Percentiles rank a stretch among this genome's conserved stretches.
Conservation (phyloP, 2,329 filamentous ascomycete genomes). For the Acephala macrosclerotiorum region DNA sequence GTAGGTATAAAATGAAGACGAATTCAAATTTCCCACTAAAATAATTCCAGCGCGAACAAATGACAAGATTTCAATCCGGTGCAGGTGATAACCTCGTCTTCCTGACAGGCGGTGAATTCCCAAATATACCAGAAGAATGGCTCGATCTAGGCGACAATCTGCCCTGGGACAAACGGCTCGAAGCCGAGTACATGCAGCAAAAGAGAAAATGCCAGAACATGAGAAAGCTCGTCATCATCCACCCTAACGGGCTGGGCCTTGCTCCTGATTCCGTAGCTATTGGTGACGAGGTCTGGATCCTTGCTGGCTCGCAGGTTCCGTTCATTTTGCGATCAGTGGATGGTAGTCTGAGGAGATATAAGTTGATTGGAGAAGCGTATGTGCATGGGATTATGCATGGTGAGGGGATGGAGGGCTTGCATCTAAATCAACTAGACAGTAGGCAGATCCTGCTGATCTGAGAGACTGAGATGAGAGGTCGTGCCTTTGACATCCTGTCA, state of each 20-base stretch:
- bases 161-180: background rate
- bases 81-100: background rate
- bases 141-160: background rate
- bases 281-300: background rate
- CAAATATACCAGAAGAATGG: background rate
- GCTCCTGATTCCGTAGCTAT: background rate
- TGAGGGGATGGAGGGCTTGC: background rate
- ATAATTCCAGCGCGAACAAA: background rate
- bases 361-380: background rate
- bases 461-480: background rate
- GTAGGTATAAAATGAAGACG: background rate
- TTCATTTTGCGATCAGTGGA: background rate
- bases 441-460: background rate
- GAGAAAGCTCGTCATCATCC: conserved; percentile 2
- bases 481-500: too few relatives aligned
- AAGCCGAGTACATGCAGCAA: conserved; percentile 4
- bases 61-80: background rate
- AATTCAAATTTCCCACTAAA: background rate
- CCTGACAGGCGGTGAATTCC: background rate
- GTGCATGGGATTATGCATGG: conserved; percentile 7
- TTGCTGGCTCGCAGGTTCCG: background rate
- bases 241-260: background rate
- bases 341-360: background rate
- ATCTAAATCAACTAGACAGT: background rate
- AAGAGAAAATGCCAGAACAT: background rate